phyloP scores from a whole-genome alignment of 106 monocot genomes.

The Hemerocallis citrina region DNA sequence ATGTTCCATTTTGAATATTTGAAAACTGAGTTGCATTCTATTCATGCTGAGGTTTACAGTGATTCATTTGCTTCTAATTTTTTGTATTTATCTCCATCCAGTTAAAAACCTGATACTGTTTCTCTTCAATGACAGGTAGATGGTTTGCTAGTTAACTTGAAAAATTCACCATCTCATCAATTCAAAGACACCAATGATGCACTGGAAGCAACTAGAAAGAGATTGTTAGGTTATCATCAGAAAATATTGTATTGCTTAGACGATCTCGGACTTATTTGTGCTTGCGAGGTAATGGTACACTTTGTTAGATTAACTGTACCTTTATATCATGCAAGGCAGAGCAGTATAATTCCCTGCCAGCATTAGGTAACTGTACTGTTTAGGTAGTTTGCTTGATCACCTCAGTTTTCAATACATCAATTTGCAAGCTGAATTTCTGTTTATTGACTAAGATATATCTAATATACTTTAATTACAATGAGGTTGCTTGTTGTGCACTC shows the following conservation, averaged over 20 bases:
- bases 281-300: constrained; percentile 41
- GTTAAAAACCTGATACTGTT: no score
- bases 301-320: not conserved
- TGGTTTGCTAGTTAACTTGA: constrained; percentile 19
- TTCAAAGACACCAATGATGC: constrained; percentile 38
- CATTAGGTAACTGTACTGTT: no score
- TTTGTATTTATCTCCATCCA: no score
- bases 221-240: constrained; percentile 33
- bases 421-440: no score
- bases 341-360: no score
- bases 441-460: no score
- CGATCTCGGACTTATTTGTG: constrained; percentile 68
- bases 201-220: constrained; percentile 34
- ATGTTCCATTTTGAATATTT: constrained; percentile 30
- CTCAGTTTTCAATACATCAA: no score
- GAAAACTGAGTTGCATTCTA: constrained; percentile 25
- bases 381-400: no score
- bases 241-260: constrained; percentile 68
- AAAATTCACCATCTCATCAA: constrained; percentile 20
- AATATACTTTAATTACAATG: no score
- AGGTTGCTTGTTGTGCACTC: no score
- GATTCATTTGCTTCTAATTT: constrained; percentile 1
- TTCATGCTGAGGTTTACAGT: constrained; percentile 31
- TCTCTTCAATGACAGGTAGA: constrained; percentile 39
- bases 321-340: no score